Evolutionary conservation across 495 filamentous ascomycete genomes (phyloP).

Genomic region (Rhypophila decipiens): DNA sequence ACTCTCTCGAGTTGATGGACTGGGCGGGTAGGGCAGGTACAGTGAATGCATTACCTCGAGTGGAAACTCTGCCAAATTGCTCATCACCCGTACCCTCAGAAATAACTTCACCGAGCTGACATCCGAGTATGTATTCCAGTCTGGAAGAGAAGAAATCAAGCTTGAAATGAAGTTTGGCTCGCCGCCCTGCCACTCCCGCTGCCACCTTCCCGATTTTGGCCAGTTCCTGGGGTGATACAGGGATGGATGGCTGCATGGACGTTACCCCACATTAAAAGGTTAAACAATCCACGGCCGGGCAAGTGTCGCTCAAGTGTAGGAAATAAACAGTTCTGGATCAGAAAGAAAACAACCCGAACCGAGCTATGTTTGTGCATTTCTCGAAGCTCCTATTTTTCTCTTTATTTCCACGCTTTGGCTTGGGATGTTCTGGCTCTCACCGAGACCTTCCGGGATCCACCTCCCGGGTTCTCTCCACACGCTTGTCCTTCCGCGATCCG

Average conservation of each 20-base stretch:
- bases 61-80: too few species aligned
- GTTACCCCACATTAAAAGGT: neutral
- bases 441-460: neutral
- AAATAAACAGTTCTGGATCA: neutral
- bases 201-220: neutral
- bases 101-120: too few species aligned
- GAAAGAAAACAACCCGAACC: neutral
- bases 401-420: neutral
- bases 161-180: neutral
- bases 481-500: neutral
- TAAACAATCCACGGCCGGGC: too few species aligned
- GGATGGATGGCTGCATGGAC: neutral
- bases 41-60: neutral
- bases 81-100: too few species aligned
- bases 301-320: neutral
- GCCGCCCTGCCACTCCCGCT: neutral
- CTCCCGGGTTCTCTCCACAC: neutral
- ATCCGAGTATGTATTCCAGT: too few species aligned
- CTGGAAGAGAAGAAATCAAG: neutral
- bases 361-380: neutral
- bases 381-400: neutral
- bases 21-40: neutral
- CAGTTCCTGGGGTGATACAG: neutral
- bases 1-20: neutral
- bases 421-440: neutral